These are phyloP conservation scores for Waltiozyma sp. DNA, from an alignment of 1,139 yeast genomes.

Conservation along the genomic window DNA sequence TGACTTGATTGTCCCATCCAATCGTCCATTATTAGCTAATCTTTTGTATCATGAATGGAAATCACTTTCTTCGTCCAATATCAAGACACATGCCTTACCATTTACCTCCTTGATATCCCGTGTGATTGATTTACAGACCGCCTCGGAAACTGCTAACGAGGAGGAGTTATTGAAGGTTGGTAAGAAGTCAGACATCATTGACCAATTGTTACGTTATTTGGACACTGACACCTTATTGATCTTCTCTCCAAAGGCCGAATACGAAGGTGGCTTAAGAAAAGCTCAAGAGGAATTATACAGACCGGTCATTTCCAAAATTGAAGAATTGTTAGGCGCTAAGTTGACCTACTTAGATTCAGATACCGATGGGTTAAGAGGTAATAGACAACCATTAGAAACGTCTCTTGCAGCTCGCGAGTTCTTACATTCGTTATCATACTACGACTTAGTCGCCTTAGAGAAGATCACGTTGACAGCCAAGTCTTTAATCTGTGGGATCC, in stretches of 20 bases:
- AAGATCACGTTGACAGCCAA: slow-evolving; percentile 77
- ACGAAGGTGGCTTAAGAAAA: slow-evolving; percentile 67
- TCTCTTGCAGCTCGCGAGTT: slow-evolving; percentile 54
- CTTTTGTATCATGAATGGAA: slow-evolving; percentile 86
- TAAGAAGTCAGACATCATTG: slow-evolving; percentile 39
- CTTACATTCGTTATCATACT: slow-evolving; percentile 50
- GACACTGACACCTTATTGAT: slow-evolving; percentile 91
- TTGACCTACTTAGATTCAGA: slow-evolving; percentile 70
- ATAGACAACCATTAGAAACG: slow-evolving; percentile 52
- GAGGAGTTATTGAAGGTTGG: slow-evolving; percentile 53
- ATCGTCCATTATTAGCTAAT: slow-evolving; percentile 56
- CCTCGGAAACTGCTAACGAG: slow-evolving; percentile 24
- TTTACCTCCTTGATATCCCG: slow-evolving; percentile 80
- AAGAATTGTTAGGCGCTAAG: slow-evolving; percentile 34
- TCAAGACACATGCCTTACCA: slow-evolving; percentile 76
- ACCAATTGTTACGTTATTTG: slow-evolving; percentile 59
- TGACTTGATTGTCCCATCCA: slow-evolving; percentile 49
- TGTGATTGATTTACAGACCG: slow-evolving; percentile 55
- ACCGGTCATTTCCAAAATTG: slow-evolving; percentile 63
- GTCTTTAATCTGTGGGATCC: slow-evolving; percentile 69
- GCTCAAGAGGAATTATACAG: slow-evolving; percentile 69
- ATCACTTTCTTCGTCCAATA: slow-evolving; percentile 53
- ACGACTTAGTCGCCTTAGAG: slow-evolving; percentile 83
- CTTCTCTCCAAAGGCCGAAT: slow-evolving; percentile 72
- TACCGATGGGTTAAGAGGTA: slow-evolving; percentile 68